Conservation (phyloP, 2,329 filamentous ascomycete species). For the Pseudogymnoascus destructans region DNA sequence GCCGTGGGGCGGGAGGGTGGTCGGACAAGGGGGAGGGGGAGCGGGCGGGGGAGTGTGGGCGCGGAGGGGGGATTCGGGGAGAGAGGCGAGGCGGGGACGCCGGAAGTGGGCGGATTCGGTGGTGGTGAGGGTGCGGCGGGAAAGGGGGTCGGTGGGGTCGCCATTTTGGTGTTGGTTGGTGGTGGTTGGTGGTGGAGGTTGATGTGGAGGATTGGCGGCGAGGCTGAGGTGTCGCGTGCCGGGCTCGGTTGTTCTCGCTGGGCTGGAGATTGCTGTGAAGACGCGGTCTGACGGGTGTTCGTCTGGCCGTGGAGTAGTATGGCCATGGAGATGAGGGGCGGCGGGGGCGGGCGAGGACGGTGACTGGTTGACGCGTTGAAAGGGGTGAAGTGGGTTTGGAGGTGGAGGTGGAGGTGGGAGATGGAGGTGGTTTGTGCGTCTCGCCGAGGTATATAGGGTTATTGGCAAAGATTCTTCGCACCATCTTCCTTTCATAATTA, state of each 20-base stretch:
- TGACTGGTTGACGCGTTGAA: neutral
- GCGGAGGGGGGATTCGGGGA: neutral
- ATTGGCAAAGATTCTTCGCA: neutral
- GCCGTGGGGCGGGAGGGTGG: neutral
- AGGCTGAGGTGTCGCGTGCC: neutral
- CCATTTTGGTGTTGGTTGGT: neutral
- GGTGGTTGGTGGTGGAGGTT: neutral
- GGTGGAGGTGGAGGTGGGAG: too few relatives aligned
- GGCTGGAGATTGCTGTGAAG: neutral
- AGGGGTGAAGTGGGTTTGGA: neutral
- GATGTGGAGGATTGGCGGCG: neutral
- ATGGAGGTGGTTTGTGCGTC: neutral
- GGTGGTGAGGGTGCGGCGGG: neutral
- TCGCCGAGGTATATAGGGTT: neutral
- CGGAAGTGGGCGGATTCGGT: neutral
- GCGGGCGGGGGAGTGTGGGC: neutral
- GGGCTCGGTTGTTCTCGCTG: neutral
- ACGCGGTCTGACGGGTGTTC: neutral
- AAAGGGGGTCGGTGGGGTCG: neutral
- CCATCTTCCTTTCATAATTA: neutral
- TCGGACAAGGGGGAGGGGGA: neutral
- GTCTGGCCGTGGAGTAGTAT: neutral
- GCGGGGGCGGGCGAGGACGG: neutral
- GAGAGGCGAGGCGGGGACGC: neutral
- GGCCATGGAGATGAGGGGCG: neutral